These are phyloP conservation scores for Chondrus crispus DNA, from an alignment of 23 red algal species.

Conservation along the genomic window DNA sequence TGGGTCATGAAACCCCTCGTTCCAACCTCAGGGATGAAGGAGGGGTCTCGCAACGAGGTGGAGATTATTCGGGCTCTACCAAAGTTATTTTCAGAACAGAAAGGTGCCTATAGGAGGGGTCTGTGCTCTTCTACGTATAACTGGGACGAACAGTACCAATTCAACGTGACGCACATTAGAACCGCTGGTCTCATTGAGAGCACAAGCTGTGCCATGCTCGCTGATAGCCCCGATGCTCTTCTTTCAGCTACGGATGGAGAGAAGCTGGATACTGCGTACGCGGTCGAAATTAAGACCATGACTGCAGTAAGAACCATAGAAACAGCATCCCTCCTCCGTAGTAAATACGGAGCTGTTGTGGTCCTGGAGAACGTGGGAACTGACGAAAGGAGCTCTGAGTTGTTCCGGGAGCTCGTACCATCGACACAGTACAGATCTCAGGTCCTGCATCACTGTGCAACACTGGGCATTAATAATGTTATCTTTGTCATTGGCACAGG, in stretches of 20 bases:
- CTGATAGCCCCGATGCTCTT: constrained; percentile 6
- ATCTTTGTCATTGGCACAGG: constrained; percentile 19
- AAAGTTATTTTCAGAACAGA: not conserved
- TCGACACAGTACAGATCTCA: not conserved
- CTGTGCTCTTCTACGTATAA: not conserved
- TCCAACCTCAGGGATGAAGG: not conserved
- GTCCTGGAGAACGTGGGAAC: not conserved
- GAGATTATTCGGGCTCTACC: not conserved
- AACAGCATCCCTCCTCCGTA: not conserved
- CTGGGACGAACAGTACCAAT: not conserved
- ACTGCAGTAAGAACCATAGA: not conserved
- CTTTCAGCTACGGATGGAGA: not conserved
- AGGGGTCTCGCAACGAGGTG: not conserved
- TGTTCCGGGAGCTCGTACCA: not conserved
- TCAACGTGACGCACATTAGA: not conserved
- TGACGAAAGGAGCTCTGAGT: not conserved
- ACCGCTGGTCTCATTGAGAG: not conserved
- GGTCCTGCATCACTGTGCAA: not conserved
- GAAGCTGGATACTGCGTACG: not conserved
- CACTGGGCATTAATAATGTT: not conserved
- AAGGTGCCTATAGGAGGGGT: not conserved
- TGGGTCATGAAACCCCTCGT: constrained; percentile 40
- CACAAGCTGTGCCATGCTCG: not conserved
- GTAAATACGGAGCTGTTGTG: not conserved
- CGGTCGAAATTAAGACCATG: constrained; percentile 23